phyloP scores from a whole-genome alignment of 2,329 filamentous ascomycete species.

The Calonectria henricotiae region DNA sequence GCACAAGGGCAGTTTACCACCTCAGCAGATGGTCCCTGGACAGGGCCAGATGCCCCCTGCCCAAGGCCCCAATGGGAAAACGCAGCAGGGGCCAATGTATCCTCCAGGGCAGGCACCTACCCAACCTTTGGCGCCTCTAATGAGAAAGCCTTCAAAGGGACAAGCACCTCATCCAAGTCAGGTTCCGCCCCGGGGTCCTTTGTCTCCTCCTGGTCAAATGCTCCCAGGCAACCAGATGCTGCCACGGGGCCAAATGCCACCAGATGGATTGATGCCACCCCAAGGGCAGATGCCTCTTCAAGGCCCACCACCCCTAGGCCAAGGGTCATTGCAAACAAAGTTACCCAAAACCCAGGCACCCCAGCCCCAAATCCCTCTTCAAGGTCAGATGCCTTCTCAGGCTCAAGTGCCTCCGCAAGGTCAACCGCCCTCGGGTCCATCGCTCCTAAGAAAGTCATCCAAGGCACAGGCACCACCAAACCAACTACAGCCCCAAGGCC shows the following conservation, averaged over 20 bases:
- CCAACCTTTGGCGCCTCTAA: slow-evolving; percentile 33
- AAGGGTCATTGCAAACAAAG: slow-evolving; percentile 21
- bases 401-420: slow-evolving; percentile 9
- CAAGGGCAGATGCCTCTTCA: slow-evolving; percentile 28
- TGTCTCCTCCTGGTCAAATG: slow-evolving; percentile 4
- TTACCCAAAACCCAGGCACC: background rate
- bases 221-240: background rate
- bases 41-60: slow-evolving; percentile 21
- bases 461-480: background rate
- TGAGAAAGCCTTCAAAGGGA: slow-evolving; percentile 46
- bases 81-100: background rate
- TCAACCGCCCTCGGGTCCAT: slow-evolving; percentile 10
- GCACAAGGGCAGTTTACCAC: slow-evolving; percentile 15
- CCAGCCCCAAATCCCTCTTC: slow-evolving; percentile 22
- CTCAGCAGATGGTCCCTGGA: slow-evolving; percentile 32
- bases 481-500: background rate
- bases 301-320: background rate
- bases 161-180: slow-evolving; percentile 26
- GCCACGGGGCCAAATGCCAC: background rate
- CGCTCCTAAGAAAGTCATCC: background rate
- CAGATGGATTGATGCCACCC: slow-evolving; percentile 10
- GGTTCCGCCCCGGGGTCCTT: background rate
- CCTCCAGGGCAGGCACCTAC: slow-evolving; percentile 34
- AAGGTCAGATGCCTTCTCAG: background rate
- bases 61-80: slow-evolving; percentile 10